Conservation (phyloP, 495 filamentous ascomycete genomes). For the Astrothelium macrocarpum region DNA sequence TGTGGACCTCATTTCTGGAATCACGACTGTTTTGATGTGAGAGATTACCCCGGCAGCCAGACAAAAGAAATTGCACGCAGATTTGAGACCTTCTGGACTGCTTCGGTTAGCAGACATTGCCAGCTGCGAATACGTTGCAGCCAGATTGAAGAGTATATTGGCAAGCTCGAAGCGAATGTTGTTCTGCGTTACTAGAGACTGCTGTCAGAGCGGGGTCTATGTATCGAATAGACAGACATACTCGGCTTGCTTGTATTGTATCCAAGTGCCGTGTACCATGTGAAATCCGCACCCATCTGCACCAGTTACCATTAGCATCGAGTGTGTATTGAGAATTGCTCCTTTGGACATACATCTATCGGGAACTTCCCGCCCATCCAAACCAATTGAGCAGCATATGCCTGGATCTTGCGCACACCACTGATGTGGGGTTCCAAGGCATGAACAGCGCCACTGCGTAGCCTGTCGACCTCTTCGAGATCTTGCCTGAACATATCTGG, state of each 20-base stretch:
- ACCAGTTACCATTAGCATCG: conserved; percentile 21
- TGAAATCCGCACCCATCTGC: conserved; percentile 89
- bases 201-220: neutral
- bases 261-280: conserved; percentile 88
- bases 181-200: conserved; percentile 59
- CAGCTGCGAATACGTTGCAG: conserved; percentile 86
- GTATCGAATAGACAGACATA: conserved; percentile 24
- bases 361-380: conserved; percentile 96
- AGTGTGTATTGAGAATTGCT: neutral
- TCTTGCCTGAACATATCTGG: conserved; percentile 94
- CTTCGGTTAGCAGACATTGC: conserved; percentile 72
- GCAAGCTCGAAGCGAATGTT: conserved; percentile 93
- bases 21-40: conserved; percentile 65
- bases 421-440: conserved; percentile 83
- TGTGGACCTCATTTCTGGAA: conserved; percentile 75
- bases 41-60: conserved; percentile 75
- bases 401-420: conserved; percentile 75
- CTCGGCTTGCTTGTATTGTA: conserved; percentile 72
- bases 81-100: conserved; percentile 73
- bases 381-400: conserved; percentile 84
- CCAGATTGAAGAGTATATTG: conserved; percentile 87
- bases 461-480: conserved; percentile 71
- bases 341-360: conserved; percentile 60
- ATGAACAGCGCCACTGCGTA: conserved; percentile 74
- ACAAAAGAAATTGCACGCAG: conserved; percentile 85